Evolutionary conservation across 2,329 filamentous ascomycete species (phyloP).

Genomic region (Eutypella sp.): DNA sequence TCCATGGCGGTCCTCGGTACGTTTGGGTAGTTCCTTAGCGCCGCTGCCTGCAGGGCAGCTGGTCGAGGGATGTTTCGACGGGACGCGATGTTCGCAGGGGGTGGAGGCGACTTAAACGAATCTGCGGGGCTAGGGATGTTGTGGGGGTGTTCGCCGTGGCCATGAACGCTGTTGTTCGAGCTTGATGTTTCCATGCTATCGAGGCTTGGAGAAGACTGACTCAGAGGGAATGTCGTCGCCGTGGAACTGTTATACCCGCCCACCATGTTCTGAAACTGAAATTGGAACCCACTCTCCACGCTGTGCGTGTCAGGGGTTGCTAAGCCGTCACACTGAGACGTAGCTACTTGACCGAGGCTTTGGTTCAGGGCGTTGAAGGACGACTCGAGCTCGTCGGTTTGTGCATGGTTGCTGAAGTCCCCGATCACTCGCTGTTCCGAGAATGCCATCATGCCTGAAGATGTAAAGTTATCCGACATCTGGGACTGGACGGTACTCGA

Average conservation of each 20-base stretch:
- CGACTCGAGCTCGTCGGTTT: neutral
- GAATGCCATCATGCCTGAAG: constrained; percentile 11
- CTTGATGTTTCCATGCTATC: neutral
- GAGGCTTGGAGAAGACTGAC: neutral
- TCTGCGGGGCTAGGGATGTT: constrained; percentile 25
- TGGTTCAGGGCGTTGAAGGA: neutral
- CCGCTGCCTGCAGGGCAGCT: constrained; percentile 42
- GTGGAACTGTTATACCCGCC: neutral
- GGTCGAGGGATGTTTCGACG: constrained; percentile 47
- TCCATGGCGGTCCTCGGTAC: constrained; percentile 46
- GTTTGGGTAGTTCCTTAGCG: constrained; percentile 39
- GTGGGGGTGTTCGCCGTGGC: constrained; percentile 3
- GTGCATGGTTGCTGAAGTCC: neutral
- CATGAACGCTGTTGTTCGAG: constrained; percentile 11
- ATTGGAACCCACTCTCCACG: neutral
- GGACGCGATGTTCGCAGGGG: constrained; percentile 48
- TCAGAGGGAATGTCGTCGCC: neutral
- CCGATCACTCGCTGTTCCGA: constrained; percentile 7
- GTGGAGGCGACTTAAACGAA: constrained; percentile 44
- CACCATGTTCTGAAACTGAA: neutral
- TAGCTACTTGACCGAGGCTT: neutral
- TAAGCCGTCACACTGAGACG: neutral
- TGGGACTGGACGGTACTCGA: constrained; percentile 20
- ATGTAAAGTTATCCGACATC: constrained; percentile 15
- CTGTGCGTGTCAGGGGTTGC: neutral